Base-by-base conservation (phyloP, 306 rosid species). In the Chamaecrista fasciculata region DNA sequence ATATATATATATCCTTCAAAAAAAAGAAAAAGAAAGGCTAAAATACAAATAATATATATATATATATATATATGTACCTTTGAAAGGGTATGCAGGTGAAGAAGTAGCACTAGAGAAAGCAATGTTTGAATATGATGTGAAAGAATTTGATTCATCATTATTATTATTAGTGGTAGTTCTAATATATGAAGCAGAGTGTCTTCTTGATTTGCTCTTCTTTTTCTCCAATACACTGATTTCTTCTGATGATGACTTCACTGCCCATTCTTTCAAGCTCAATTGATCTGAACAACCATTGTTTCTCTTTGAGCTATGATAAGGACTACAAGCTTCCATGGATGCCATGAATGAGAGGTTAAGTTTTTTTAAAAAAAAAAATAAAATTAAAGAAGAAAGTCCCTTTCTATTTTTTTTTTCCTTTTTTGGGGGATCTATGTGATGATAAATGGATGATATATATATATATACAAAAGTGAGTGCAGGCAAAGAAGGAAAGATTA, bases 91-190 rank as follows among this genome's bases (percentile, higher is more conserved):
- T 39, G 96, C 99, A 58, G 99, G 96, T 5, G 99, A 94, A 78
- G 99, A 88, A 78, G 95, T 88, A 66, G 96, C 89, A 74, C 99
- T 94, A 9, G 97, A 86, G 76, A 90, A 78, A 48, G 89, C 84
- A 8, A 84, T 60, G 78, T 85, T 91, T 89, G 99, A 88, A n/a
- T n/a, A n/a, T 87, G 99, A 89, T 79, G 92, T 80, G 40, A 91
- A 88, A 73, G 98, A 88, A 51, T 82, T 72, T 8, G 97, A 52
- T 59, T 94, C 99, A 76, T 94, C 97, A 71, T 94, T 80, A n/a
- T n/a, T n/a, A n/a, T n/a, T n/a, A n/a, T n/a, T n/a, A n/a, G n/a
- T n/a, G n/a, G 59, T 86, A 83, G 85, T 94, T 86, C 95, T 84
- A 72, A 91, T 85, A 47, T 85, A 81, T 16, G 99, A 91, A 50